Evolutionary conservation across 164 flowering plant genomes (phyloP).

Genomic region (Magnolia changhungtana): DNA sequence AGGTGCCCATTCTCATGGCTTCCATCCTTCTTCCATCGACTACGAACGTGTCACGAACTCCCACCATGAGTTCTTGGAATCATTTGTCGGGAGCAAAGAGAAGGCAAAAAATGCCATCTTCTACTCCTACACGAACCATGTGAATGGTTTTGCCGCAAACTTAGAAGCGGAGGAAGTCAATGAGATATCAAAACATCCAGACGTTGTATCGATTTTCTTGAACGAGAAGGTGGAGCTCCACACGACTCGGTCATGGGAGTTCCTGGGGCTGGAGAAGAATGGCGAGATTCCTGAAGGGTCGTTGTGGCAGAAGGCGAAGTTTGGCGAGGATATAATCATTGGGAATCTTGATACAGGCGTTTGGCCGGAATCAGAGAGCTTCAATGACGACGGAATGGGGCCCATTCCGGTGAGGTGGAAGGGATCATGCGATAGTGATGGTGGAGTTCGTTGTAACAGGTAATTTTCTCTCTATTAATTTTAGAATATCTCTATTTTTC

Average conservation of each 20-base stretch:
- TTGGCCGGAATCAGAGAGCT: constrained; percentile 21
- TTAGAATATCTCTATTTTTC: no score
- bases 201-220: constrained; percentile 10
- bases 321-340: constrained; percentile 10
- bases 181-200: constrained; percentile 6
- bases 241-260: constrained; percentile 15
- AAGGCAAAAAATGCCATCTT: constrained; percentile 9
- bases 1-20: constrained; percentile 5
- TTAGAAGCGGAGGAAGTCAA: constrained; percentile 9
- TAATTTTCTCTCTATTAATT: background rate
- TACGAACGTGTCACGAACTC: background rate
- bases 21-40: constrained; percentile 2
- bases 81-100: constrained; percentile 7
- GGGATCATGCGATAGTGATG: constrained; percentile 5
- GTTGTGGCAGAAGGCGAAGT: constrained; percentile 8
- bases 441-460: constrained; percentile 11
- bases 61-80: constrained; percentile 3
- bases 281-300: background rate
- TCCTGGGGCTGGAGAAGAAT: constrained; percentile 6
- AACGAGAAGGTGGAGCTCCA: constrained; percentile 1
- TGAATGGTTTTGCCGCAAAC: constrained; percentile 13
- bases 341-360: constrained; percentile 13
- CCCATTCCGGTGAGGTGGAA: constrained; percentile 13
- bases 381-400: constrained; percentile 10
- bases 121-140: constrained; percentile 6